Base-by-base conservation (phyloP, 768 basidiomycete genomes). In the Baorangia bicolor region DNA sequence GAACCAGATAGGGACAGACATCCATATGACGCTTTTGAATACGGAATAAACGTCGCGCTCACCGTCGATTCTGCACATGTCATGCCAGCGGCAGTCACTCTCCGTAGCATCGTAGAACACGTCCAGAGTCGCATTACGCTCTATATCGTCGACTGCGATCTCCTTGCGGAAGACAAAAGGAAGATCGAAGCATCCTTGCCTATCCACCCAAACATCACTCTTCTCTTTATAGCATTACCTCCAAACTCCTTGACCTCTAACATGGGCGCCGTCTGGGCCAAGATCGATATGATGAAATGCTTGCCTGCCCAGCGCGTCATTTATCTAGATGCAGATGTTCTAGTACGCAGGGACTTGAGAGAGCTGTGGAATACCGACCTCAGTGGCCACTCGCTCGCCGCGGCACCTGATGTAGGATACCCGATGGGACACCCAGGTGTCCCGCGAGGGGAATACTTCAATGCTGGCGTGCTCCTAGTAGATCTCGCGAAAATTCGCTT, bases 311-410 rank as follows among this genome's bases (percentile, higher is more conserved):
- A 84, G 60, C 71, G 79, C 0, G 75, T 75, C 11, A 66, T 83
- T 5, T 84, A 83, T 58, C 70, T 84, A 16, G 82, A 85, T 39
- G 78, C 78, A 9, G 84, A 85, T 60, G 68, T 77, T 14, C 66
- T 84, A 1, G 75, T 82, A 12, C 74, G 77, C 18, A 61, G 52
- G 11, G 74, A 74, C 56, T 38, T 83, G 49, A 62, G 58, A 33
- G 64, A 60, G 13, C 61, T 84, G 37, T 85, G 82, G 82, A 59
- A 70, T 20, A 76, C 69, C 5, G 74, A 82, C 62, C 67, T 84
- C 43, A 38, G 58, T 7, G 78, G 75, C 9, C 72, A 66, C n/a
- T 31, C 71, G 5, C 54, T 85, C 25, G 81, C 73, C 2, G 82
- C 83, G 2, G 74, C 59, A 12, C 58, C 65, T 4, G 82, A 85